Base-by-base conservation (phyloP, 257 asterid genomes). In the Solanum virginianum region DNA sequence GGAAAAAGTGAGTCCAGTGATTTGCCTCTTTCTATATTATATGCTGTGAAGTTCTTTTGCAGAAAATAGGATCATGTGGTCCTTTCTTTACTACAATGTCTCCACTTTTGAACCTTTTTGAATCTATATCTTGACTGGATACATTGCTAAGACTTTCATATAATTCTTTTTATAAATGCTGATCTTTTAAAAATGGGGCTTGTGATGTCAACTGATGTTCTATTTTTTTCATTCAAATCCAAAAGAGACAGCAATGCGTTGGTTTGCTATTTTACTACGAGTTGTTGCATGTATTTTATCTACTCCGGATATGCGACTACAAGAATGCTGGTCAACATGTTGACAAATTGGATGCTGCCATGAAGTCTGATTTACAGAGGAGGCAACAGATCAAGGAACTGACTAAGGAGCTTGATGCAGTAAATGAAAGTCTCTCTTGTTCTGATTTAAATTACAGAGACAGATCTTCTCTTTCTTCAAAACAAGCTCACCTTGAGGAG, bases 241-340 rank as follows among this genome's bases (percentile, higher is more conserved):
- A 83, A 89, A 39, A 94, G 99, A 92, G 94, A 88, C 96, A 93
- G 87, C 94, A 95, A 17, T 95, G 98, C 94, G 85, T 87, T 41
- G 98, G 98, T 65, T 89, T 97, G 66, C 90, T 91, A 84, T 92
- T 95, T 88, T 97, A 97, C 85, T 90, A 93, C 24, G 95, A 95
- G 94, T 95, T 97, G 88, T 92, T 97, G 92, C 97, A 93, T 86
- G 89, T 95, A 91, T 94, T 97, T 89, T 95, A 97, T 92, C 94
- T 94, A 69, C 97, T 95, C 60, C 95, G 98, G 89, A 88, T 90
- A 88, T 97, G 98, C 56, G 98, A 95, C 93, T 97, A 94, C 94
- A 94, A 95, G 92, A 91, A 88, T 88, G 98, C 97, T 92, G 91
- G 92, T 79, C 95, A 92, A 88, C 95, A 87, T 88, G 93, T 97